Conservation (phyloP, 176 grass and related monocot species). For the Juncus effusus region DNA sequence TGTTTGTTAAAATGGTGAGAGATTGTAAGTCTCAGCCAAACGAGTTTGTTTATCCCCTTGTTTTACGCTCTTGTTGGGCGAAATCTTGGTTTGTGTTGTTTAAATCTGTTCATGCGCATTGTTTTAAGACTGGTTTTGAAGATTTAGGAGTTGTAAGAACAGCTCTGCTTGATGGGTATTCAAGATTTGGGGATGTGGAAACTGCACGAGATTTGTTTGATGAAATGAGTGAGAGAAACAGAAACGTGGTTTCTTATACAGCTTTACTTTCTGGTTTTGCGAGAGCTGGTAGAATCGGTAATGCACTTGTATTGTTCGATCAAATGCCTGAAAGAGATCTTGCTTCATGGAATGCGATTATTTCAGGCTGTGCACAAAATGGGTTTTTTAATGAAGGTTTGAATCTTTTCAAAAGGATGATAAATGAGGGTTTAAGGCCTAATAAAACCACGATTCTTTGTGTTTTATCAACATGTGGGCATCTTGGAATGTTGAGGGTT, state of each 20-base stretch:
- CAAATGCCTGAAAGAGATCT: constrained; percentile 65
- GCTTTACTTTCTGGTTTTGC: constrained; percentile 58
- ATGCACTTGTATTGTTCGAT: constrained; percentile 52
- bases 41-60: constrained; percentile 75
- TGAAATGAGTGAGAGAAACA: constrained; percentile 43
- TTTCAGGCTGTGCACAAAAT: constrained; percentile 56
- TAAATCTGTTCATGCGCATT: constrained; percentile 48
- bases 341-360: constrained; percentile 69
- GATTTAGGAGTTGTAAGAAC: constrained; percentile 36
- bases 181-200: constrained; percentile 46
- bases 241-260: constrained; percentile 68
- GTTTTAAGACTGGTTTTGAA: constrained; percentile 54
- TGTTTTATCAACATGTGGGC: constrained; percentile 56
- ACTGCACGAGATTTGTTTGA: constrained; percentile 67
- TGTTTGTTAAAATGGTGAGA: constrained; percentile 69
- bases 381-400: constrained; percentile 49
- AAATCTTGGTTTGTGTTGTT: constrained; percentile 22
- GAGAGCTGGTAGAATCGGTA: constrained; percentile 39
- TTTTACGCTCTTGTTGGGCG: constrained; percentile 49
- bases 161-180: constrained; percentile 63
- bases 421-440: constrained; percentile 33
- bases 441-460: constrained; percentile 60
- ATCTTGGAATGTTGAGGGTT: constrained; percentile 58
- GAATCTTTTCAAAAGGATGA: constrained; percentile 54
- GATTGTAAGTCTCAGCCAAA: constrained; percentile 42